A percentile compares a stretch with the other conserved stretches of the same genome.
These are phyloP conservation scores for sunflower (Helianthus annuus) DNA, from an alignment of 129 eudicot species.

Conservation along the genomic window HanXRQr2.0-SUNRISE NC_035447.2:52198993-52199492, in stretches of 20 bases:
- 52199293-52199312: neutral
- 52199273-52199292: conserved; percentile 20
- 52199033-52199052: conserved; percentile 35
- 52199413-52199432: no score
- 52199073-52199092: conserved; percentile 27
- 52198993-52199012: conserved; percentile 34
- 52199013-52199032: conserved; percentile 44
- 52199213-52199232: conserved; percentile 13
- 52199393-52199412: no score
- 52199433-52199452: no score
- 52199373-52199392: no score
- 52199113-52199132: conserved; percentile 31
- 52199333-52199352: no score
- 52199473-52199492: no score
- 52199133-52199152: conserved; percentile 19
- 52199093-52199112: conserved; percentile 21
- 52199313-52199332: no score
- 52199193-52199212: conserved; percentile 19
- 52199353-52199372: no score
- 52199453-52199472: no score
- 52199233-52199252: conserved; percentile 11
- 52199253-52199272: conserved; percentile 2
- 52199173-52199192: neutral
- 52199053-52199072: conserved; percentile 23
- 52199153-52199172: conserved; percentile 15